These are phyloP conservation scores for Ophiostoma perfectum DNA, from an alignment of 2,329 filamentous ascomycete species.

Conservation along the genomic window DNA sequence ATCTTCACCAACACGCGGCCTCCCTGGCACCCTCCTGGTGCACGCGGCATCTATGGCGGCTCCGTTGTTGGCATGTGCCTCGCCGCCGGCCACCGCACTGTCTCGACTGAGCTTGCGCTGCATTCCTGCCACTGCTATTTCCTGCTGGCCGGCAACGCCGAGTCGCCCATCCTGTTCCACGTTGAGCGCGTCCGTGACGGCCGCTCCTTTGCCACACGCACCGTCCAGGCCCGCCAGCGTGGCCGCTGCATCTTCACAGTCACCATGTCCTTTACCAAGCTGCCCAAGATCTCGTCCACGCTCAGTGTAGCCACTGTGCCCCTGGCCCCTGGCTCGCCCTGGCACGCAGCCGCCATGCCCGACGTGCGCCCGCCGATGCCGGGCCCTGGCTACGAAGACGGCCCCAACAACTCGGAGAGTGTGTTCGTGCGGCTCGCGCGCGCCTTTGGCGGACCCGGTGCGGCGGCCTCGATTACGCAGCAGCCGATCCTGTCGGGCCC, in stretches of 20 bases:
- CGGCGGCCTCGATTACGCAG: constrained; percentile 22
- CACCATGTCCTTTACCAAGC: constrained; percentile 80
- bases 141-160: constrained; percentile 78
- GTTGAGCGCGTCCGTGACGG: constrained; percentile 92
- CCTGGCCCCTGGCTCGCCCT: constrained; percentile 49
- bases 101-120: constrained; percentile 71
- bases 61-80: constrained; percentile 90
- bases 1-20: constrained; percentile 92
- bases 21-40: constrained; percentile 86
- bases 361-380: constrained; percentile 29
- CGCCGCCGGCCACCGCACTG: constrained; percentile 80
- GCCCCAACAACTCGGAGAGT: neutral
- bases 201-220: constrained; percentile 81
- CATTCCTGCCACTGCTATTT: constrained; percentile 99
- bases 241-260: constrained; percentile 92
- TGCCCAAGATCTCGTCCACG: constrained; percentile 45
- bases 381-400: constrained; percentile 32
- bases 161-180: constrained; percentile 86
- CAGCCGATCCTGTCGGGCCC: constrained; percentile 44
- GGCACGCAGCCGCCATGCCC: constrained; percentile 25
- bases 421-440: constrained; percentile 13
- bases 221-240: constrained; percentile 88
- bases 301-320: constrained; percentile 58
- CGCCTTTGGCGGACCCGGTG: constrained; percentile 6
- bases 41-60: constrained; percentile 89